Conservation (phyloP, 2,329 filamentous ascomycete species). For the Berkeleyomyces basicola region DNA sequence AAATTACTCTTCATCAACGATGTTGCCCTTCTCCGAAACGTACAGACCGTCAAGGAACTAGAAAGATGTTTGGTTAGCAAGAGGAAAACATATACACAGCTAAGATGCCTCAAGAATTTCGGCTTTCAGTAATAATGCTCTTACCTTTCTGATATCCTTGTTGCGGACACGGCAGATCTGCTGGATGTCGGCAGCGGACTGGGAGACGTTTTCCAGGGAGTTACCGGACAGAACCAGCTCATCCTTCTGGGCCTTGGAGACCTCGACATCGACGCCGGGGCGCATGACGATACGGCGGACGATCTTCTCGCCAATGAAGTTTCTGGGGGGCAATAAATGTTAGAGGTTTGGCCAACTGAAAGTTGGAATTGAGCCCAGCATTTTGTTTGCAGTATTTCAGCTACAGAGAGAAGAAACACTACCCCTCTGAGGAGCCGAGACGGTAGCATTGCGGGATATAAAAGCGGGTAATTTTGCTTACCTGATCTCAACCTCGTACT, state of each 20-base stretch:
- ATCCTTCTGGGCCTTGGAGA: slow-evolving; percentile 90
- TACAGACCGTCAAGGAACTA: slow-evolving; percentile 99
- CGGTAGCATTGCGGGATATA: not conserved
- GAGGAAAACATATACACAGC: not conserved
- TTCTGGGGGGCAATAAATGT: slow-evolving; percentile 34
- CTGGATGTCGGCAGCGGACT: slow-evolving; percentile 97
- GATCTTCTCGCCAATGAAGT: slow-evolving; percentile 99
- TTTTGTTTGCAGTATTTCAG: not conserved
- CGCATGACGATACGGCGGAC: slow-evolving; percentile 84
- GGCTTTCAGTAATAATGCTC: slow-evolving; percentile 14
- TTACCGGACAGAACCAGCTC: slow-evolving; percentile 88
- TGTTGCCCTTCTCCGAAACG: slow-evolving; percentile 97
- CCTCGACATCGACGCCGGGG: slow-evolving; percentile 74
- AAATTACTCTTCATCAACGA: slow-evolving; percentile 49
- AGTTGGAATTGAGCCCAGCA: too few species aligned
- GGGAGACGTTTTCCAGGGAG: slow-evolving; percentile 92
- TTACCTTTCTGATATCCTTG: slow-evolving; percentile 99
- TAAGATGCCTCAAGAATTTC: not conserved
- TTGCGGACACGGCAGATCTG: slow-evolving; percentile 98
- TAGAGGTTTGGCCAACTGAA: slow-evolving; percentile 19
- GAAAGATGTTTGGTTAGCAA: slow-evolving; percentile 16
- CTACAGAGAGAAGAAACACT: not conserved
- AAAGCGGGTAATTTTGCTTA: slow-evolving; percentile 28
- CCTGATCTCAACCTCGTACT: slow-evolving; percentile 92
- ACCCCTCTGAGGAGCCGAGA: not conserved